Base-by-base conservation (phyloP, 371 early-diverging fungal genomes). In the Cokeromyces recurvatus region DNA sequence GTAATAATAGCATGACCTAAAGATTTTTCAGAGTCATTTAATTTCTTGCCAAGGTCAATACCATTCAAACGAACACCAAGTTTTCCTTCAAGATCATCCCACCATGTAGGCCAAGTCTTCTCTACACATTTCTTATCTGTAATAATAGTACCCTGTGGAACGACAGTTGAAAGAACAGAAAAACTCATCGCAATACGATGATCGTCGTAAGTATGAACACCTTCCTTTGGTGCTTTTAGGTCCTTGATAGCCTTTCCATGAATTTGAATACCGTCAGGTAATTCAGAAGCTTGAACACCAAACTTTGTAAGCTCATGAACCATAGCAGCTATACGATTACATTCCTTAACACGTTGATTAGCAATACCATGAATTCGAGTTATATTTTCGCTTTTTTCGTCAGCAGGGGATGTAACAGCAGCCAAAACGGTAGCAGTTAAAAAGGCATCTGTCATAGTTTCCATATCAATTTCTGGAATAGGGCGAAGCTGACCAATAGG, bases 21-120 rank as follows among this genome's bases (percentile, higher is more conserved):
- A n/a, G 48, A 38, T 40, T 58, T 63, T 39, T 66, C 63, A 24
- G 64, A 52, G 21, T 74, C 59, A 3, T 60, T 61, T 16, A 71
- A 57, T 14, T 60, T 66, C 16, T 62, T 57, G 10, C 78, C 74
- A 19, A 85, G 79, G 62, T 91, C 92, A 22, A 86, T 60, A 25
- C 96, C 98, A 3, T 68, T 64, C 3, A 87, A 53, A 10, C 75
- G 72, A 4, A 87, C 90, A 15, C 86, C 87, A 24, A 95, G 70
- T 24, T 78, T 81, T 51, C 77, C 69, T 44, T 87, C 87, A 7
- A 98, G 74, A 29, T 85, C 87, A 53, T 95, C 95, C 97, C 97
- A 98, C 97, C 97, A 98, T 15, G 76, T 81, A 9, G 98, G 98
- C 95, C 94, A 96, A 0, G 98, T 97, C 80, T 97, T 97, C 62